phyloP scores from a whole-genome alignment of 2,329 filamentous ascomycete species.

The Ceratocystiopsis minuta region DNA sequence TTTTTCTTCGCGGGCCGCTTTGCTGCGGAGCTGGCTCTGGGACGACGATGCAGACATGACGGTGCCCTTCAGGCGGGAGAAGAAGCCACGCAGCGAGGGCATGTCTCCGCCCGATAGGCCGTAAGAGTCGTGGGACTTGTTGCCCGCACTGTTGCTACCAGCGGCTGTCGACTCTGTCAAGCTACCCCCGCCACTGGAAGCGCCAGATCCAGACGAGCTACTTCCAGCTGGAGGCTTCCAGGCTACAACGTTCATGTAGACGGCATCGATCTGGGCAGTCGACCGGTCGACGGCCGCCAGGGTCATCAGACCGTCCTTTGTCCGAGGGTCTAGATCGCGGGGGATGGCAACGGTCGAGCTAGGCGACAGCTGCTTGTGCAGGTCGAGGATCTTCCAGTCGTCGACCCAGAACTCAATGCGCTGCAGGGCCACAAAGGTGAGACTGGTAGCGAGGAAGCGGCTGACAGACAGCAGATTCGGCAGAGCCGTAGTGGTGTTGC shows the following conservation, averaged over 20 bases:
- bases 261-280: conserved; percentile 80
- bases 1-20: conserved; percentile 43
- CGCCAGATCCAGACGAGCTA: conserved; percentile 9
- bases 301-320: conserved; percentile 77
- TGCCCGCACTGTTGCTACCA: conserved; percentile 3
- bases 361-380: conserved; percentile 75
- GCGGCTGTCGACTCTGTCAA: background rate
- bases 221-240: conserved; percentile 47
- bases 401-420: conserved; percentile 83
- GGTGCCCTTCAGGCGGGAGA: conserved; percentile 48
- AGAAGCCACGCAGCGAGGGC: conserved; percentile 59
- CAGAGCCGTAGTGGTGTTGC: conserved; percentile 71
- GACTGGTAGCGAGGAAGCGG: conserved; percentile 83
- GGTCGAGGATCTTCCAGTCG: conserved; percentile 58
- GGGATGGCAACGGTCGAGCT: conserved; percentile 56
- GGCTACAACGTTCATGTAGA: conserved; percentile 72
- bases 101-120: conserved; percentile 29
- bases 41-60: conserved; percentile 17
- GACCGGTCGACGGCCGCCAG: conserved; percentile 65
- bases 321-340: conserved; percentile 60
- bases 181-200: background rate
- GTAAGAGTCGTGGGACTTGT: conserved; percentile 30
- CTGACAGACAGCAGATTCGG: conserved; percentile 73
- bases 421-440: conserved; percentile 86
- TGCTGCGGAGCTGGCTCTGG: conserved; percentile 31